Evolutionary conservation across 2,329 filamentous ascomycete genomes (phyloP), one percentile per base, ranked within the genome.

Genomic region (Lecanosticta acicola): DNA sequence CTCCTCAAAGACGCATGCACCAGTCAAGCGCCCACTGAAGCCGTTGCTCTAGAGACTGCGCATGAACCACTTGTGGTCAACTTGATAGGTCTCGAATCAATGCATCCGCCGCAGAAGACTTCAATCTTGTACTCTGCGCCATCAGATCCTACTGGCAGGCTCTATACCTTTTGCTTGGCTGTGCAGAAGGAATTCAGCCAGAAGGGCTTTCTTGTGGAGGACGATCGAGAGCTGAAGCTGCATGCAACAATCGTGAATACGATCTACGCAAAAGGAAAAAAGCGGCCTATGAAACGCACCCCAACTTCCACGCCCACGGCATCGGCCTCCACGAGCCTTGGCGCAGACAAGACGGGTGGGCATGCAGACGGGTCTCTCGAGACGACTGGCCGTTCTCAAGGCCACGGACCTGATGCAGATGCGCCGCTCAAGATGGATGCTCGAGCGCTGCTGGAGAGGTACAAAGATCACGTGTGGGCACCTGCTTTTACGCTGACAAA

Each of bases 241-340:
- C 91, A 96, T 62, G 88, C 87, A 14, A 96, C 91, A 0, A 70
- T 96, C 3, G 68, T 93, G 41, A 95, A 96, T 65, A 94, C 89
- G 0, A 79, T 89, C 11, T 94, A 95, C 62, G 80, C 81, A 35
- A 78, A 75, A 60, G 66, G 65, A 3, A 62, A 56, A 41, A 59
- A 48, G 29, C 49, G 54, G 39, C 57, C 58, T 37, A 38, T 61
- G 39, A 42, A 48, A 16, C 39, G 38, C 24, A 21, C 35, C 19
- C 11, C 35, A 37, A 17, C 35, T 18, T 8, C 9, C 7, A n/a
- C 18, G n/a, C 11, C 35, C n/a, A n/a, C 37, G 13, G 4, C 19
- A 4, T 39, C 37, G 18, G 11, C 39, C 17, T 41, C 34, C 14
- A 33, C 20, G n/a, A 36, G 40, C 18, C 32, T 35, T 14, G 19